Evolutionary conservation across 345 rosid species (phyloP), one percentile per base, ranked within the genome.

Genomic region (Gynandropsis gynandra): DNA sequence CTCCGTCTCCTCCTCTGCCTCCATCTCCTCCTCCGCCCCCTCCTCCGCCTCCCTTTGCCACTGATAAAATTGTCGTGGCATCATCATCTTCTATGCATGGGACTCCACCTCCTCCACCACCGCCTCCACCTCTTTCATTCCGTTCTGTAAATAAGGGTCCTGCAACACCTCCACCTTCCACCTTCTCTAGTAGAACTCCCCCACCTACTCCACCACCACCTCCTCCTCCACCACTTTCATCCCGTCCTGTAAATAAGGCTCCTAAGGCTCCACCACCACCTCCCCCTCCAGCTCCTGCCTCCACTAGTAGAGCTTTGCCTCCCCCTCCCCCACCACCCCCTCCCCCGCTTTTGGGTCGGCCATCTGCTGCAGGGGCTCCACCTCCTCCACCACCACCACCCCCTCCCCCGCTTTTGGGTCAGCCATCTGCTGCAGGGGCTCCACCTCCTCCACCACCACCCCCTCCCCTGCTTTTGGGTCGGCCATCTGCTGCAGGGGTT

Each of bases 151-250:
- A 42, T 16, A 42, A 13, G 14, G 21, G 5, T 42, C 4, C 47
- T 14, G 47, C 44, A 35, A 36, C 51, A 34, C 3, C 38, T 10
- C 20, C 68, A 43, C n/a, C 38, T 16, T 42, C 48, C 36, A 17
- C 52, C n/a, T 34, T 11, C n/a, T 34, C 39, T 37, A 37, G 8
- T 8, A 37, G 15, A 13, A 37, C 8, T 11, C 66, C 63, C 34
- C 62, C 76, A 1, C 71, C 64, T 17, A 76, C 78, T 33, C 69
- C 66, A 10, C 74, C 72, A 0, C 75, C 71, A 27, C 63, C 78
- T 17, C 55, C 51, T 55, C 61, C 56, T 59, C 39, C 27, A 40
- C 34, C 50, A 48, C 39, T 40, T 24, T 65, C 60, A 1, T 72
- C 65, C 17, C 67, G 74, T 14, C 68, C 66, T 49, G 40, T 21